Conservation (phyloP, 2,329 filamentous ascomycete genomes). For the Camptophora hylomeconis region DNA sequence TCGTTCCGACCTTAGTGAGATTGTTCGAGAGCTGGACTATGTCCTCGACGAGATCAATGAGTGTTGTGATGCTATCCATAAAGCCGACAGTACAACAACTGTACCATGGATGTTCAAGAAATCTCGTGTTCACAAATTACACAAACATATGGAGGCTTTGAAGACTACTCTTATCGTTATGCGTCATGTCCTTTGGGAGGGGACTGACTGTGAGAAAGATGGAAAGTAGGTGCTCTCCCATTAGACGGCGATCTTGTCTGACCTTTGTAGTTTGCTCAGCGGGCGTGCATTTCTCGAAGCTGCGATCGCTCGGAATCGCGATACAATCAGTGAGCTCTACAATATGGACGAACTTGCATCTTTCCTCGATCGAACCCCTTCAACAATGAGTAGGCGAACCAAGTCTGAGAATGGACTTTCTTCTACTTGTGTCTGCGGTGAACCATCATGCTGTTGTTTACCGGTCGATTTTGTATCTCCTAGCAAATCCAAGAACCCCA, state of each 20-base stretch:
- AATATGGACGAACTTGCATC: slow-evolving; percentile 5
- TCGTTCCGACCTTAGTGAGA: slow-evolving; percentile 14
- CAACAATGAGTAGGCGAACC: slow-evolving; percentile 12
- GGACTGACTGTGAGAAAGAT: slow-evolving; percentile 12
- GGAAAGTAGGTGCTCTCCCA: background rate
- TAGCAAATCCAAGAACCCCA: background rate
- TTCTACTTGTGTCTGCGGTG: too few species aligned
- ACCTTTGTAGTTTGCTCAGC: slow-evolving; percentile 14
- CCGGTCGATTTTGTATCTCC: slow-evolving; percentile 11
- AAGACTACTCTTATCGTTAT: slow-evolving; percentile 17
- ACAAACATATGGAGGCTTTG: slow-evolving; percentile 17
- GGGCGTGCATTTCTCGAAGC: slow-evolving; percentile 15
- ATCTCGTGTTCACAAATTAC: slow-evolving; percentile 13
- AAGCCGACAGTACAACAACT: slow-evolving; percentile 10
- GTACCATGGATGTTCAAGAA: slow-evolving; percentile 16
- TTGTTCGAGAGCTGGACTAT: slow-evolving; percentile 10
- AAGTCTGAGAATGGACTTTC: slow-evolving; percentile 12
- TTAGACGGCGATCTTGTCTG: slow-evolving; percentile 11
- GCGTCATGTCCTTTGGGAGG: slow-evolving; percentile 17
- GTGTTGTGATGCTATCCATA: slow-evolving; percentile 14
- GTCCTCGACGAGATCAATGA: slow-evolving; percentile 17
- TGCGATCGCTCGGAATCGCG: slow-evolving; percentile 13
- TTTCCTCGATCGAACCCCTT: slow-evolving; percentile 2
- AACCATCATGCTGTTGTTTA: slow-evolving; percentile 14
- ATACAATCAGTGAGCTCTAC: slow-evolving; percentile 13